Conservation (phyloP, 1,139 yeast species). For the Diutina catenulata region DNA sequence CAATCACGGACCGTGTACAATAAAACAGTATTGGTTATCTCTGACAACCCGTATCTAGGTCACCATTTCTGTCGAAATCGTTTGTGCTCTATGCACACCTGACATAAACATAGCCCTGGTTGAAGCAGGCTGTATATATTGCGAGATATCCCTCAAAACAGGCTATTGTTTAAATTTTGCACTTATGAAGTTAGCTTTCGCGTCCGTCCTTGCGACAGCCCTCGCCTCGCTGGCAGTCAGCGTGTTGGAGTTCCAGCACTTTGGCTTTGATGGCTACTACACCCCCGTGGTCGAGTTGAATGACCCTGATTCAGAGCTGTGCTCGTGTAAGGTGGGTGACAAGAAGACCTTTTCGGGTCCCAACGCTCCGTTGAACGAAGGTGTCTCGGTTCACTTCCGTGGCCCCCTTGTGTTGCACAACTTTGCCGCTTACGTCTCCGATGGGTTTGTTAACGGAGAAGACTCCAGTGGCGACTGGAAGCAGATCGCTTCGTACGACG, state of each 20-base stretch:
- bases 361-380: conserved; percentile 79
- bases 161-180: no score
- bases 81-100: no score
- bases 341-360: conserved; percentile 48
- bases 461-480: neutral
- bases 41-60: no score
- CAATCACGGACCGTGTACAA: no score
- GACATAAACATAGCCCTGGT: no score
- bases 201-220: neutral
- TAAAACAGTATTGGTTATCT: no score
- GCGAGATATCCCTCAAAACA: no score
- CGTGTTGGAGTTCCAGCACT: conserved; percentile 19
- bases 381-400: conserved; percentile 84
- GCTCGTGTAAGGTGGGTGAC: conserved; percentile 22
- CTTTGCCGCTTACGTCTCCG: conserved; percentile 56
- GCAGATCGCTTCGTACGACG: neutral
- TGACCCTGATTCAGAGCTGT: conserved; percentile 36
- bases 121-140: no score
- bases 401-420: conserved; percentile 76
- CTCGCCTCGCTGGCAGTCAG: neutral
- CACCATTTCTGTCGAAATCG: no score
- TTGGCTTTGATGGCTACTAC: conserved; percentile 78
- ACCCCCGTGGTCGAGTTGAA: conserved; percentile 49
- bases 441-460: conserved; percentile 9
- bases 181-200: neutral